Percentiles rank a stretch among this genome's conserved stretches.
phyloP scores from a whole-genome alignment of 2,329 filamentous ascomycete species.

The Endoconidiophora polonica region DNA sequence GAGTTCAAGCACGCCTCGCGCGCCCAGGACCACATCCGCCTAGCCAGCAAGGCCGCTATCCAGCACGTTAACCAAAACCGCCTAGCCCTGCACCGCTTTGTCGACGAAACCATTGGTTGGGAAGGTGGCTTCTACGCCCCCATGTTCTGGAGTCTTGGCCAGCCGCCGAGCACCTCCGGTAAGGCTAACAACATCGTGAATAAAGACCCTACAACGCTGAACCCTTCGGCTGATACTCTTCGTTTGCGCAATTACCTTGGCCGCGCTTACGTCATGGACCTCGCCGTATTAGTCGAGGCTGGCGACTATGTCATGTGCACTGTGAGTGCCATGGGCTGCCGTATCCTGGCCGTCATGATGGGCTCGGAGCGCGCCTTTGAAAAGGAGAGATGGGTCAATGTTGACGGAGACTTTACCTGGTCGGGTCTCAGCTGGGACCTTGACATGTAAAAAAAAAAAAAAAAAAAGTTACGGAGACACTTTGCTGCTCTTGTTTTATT shows the following conservation, averaged over 20 bases:
- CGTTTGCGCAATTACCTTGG: slow-evolving; percentile 57
- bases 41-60: slow-evolving; percentile 45
- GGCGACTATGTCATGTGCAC: slow-evolving; percentile 61
- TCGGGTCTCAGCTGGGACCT: slow-evolving; percentile 25
- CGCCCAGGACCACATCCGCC: slow-evolving; percentile 60
- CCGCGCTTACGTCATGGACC: slow-evolving; percentile 66
- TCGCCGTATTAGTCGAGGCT: slow-evolving; percentile 52
- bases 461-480: not conserved
- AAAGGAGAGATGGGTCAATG: slow-evolving; percentile 52
- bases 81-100: slow-evolving; percentile 43
- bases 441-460: slow-evolving; percentile 3
- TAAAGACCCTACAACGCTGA: slow-evolving; percentile 19
- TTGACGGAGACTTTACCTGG: slow-evolving; percentile 58
- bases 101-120: slow-evolving; percentile 68
- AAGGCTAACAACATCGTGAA: slow-evolving; percentile 22
- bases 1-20: slow-evolving; percentile 42
- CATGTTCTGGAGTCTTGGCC: slow-evolving; percentile 66
- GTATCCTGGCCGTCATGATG: slow-evolving; percentile 69
- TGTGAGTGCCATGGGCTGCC: slow-evolving; percentile 55
- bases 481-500: slow-evolving; percentile 5
- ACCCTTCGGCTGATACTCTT: slow-evolving; percentile 37
- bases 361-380: slow-evolving; percentile 57
- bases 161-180: slow-evolving; percentile 23
- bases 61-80: slow-evolving; percentile 26
- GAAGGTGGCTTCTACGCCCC: slow-evolving; percentile 72